A percentile compares a stretch with the other conserved stretches of the same genome.
These are phyloP conservation scores for Mycotypha africana DNA, from an alignment of 371 early-diverging fungal species.

Conservation along the genomic window DNA sequence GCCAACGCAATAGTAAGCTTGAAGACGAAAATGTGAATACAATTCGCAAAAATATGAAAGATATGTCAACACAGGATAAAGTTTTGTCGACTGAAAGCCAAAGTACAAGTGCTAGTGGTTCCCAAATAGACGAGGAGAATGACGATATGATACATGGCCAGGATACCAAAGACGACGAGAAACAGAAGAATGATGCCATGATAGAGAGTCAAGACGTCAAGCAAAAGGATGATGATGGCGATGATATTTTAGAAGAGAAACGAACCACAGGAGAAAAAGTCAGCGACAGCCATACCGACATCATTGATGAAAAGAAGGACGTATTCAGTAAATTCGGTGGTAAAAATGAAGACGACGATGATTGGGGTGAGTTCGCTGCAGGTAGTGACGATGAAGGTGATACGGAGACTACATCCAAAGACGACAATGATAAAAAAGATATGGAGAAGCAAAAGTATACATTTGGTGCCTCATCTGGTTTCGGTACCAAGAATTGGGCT, in stretches of 20 bases:
- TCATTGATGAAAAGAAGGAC: too few species aligned
- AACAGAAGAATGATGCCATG: too few species aligned
- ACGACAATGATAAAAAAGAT: background rate
- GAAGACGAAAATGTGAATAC: constrained; percentile 35
- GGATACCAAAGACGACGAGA: too few species aligned
- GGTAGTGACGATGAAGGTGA: constrained; percentile 15
- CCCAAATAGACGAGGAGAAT: constrained; percentile 8
- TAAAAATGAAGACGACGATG: constrained; percentile 24
- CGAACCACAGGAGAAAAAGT: too few species aligned
- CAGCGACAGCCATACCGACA: too few species aligned
- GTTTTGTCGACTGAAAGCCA: constrained; percentile 5
- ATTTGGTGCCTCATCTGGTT: constrained; percentile 44
- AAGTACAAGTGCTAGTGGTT: background rate
- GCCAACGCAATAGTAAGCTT: too few species aligned
- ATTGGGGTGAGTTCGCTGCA: constrained; percentile 44
- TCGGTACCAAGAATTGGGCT: constrained; percentile 41
- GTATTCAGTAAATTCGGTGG: constrained; percentile 27
- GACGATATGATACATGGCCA: too few species aligned
- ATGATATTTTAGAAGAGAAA: background rate
- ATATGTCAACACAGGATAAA: constrained; percentile 41
- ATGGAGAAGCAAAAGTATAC: constrained; percentile 33
- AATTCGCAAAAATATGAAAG: constrained; percentile 40
- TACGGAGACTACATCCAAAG: constrained; percentile 1
- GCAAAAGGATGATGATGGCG: constrained; percentile 3
- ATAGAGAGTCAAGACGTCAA: too few species aligned